phyloP scores from a whole-genome alignment of 768 basidiomycete species.

The Mycena maculata region DNA sequence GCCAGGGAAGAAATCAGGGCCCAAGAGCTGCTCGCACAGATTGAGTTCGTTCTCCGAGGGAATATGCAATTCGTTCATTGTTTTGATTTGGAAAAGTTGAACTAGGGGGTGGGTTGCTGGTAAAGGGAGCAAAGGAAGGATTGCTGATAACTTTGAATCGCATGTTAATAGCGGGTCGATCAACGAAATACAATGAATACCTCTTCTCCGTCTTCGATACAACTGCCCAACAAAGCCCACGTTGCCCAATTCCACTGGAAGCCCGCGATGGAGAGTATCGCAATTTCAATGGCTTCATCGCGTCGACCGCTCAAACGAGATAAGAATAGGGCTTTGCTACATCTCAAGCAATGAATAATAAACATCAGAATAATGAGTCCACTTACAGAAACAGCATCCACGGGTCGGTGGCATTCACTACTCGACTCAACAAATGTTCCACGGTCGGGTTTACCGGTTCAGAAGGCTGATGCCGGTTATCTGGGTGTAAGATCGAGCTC shows the following conservation, averaged over 20 bases:
- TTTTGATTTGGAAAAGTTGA: constrained; percentile 87
- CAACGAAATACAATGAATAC: constrained; percentile 52
- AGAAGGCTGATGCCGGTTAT: constrained; percentile 75
- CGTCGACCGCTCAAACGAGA: constrained; percentile 76
- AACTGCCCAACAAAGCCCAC: constrained; percentile 87
- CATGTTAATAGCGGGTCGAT: constrained; percentile 32
- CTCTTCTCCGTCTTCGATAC: constrained; percentile 88
- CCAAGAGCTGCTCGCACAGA: constrained; percentile 82
- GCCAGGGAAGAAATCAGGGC: constrained; percentile 78
- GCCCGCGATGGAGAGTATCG: constrained; percentile 77
- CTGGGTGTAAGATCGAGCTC: constrained; percentile 48
- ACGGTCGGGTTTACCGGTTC: constrained; percentile 72
- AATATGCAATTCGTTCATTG: constrained; percentile 88
- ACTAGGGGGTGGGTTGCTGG: constrained; percentile 60
- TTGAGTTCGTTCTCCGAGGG: constrained; percentile 88
- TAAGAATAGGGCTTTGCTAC: constrained; percentile 86
- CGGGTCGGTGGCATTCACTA: constrained; percentile 74
- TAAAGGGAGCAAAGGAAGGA: constrained; percentile 61
- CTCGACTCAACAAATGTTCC: constrained; percentile 66
- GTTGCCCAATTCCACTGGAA: constrained; percentile 96
- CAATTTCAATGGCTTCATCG: constrained; percentile 87
- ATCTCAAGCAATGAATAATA: neutral
- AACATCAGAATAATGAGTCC: constrained; percentile 11
- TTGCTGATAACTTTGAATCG: constrained; percentile 55
- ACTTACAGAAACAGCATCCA: constrained; percentile 87